Evolutionary conservation across 306 rosid species (phyloP).

Genomic region (Fagus crenata): DNA sequence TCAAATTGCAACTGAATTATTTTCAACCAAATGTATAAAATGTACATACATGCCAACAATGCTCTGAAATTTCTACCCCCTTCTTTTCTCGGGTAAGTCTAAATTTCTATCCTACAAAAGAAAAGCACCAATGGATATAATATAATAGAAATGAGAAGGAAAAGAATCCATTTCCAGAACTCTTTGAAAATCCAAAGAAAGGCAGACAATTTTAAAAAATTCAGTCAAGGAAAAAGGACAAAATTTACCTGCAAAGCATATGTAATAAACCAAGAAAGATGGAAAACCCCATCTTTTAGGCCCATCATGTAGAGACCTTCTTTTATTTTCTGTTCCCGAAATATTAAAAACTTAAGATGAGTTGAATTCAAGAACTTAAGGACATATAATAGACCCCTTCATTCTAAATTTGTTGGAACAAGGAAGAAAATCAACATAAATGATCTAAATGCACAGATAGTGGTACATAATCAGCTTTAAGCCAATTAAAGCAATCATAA

Average conservation of each 20-base stretch:
- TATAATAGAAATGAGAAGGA: not conserved
- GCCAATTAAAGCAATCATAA: constrained; percentile 22
- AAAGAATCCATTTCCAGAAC: not conserved
- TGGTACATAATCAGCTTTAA: constrained; percentile 20
- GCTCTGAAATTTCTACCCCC: not conserved
- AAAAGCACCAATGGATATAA: constrained; percentile 1
- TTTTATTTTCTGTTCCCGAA: constrained; percentile 91
- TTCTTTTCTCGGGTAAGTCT: too few relatives aligned
- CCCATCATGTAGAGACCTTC: constrained; percentile 99
- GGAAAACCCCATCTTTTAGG: constrained; percentile 78
- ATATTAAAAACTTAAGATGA: constrained; percentile 17
- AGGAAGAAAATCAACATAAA: not conserved
- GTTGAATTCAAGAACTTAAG: constrained; percentile 29
- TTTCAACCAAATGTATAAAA: not conserved
- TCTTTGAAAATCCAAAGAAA: not conserved
- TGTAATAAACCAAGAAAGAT: constrained; percentile 88
- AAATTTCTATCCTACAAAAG: too few relatives aligned
- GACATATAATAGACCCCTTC: constrained; percentile 13
- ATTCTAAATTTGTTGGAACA: not conserved
- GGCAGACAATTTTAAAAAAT: not conserved
- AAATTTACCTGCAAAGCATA: constrained; percentile 77
- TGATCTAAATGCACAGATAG: constrained; percentile 14
- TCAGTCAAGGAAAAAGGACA: constrained; percentile 14
- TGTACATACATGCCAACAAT: not conserved
- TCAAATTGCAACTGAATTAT: constrained; percentile 1